phyloP scores from a whole-genome alignment of 306 rosid species.

The Biancaea sappan region DNA sequence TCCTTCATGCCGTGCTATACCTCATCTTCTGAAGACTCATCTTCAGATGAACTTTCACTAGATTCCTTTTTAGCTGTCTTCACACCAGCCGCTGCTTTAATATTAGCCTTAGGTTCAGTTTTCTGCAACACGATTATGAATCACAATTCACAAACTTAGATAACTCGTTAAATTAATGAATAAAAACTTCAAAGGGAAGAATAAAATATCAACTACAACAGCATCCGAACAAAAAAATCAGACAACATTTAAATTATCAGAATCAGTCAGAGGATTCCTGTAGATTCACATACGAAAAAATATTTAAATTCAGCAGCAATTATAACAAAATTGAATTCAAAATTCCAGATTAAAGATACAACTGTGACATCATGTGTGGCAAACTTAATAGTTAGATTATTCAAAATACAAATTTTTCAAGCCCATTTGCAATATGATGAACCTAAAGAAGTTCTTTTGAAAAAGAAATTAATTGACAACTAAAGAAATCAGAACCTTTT shows the following conservation, averaged over 20 bases:
- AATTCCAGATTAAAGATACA: not conserved
- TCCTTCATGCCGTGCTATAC: not conserved
- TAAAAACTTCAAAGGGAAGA: not conserved
- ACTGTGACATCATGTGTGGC: too few relatives aligned
- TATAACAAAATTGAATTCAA: not conserved
- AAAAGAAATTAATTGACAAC: too few relatives aligned
- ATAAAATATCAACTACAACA: not conserved
- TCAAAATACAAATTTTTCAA: too few relatives aligned
- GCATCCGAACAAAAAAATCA: not conserved
- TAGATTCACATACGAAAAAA: not conserved
- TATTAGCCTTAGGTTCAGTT: constrained; percentile 34
- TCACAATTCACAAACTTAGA: not conserved
- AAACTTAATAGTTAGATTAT: too few relatives aligned
- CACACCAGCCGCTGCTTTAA: constrained; percentile 15
- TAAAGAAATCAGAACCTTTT: not conserved
- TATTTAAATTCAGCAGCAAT: not conserved
- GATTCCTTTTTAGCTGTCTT: constrained; percentile 39
- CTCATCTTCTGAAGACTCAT: constrained; percentile 49
- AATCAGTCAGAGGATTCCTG: constrained; percentile 22
- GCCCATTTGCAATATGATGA: too few relatives aligned
- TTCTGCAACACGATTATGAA: constrained; percentile 20
- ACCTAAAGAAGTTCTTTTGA: too few relatives aligned
- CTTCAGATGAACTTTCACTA: constrained; percentile 44
- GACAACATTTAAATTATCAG: constrained; percentile 10
- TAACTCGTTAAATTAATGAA: not conserved